These are phyloP conservation scores for Daldinia eschscholtzii DNA, from an alignment of 2,329 filamentous ascomycete species.

Conservation along the genomic window DNA sequence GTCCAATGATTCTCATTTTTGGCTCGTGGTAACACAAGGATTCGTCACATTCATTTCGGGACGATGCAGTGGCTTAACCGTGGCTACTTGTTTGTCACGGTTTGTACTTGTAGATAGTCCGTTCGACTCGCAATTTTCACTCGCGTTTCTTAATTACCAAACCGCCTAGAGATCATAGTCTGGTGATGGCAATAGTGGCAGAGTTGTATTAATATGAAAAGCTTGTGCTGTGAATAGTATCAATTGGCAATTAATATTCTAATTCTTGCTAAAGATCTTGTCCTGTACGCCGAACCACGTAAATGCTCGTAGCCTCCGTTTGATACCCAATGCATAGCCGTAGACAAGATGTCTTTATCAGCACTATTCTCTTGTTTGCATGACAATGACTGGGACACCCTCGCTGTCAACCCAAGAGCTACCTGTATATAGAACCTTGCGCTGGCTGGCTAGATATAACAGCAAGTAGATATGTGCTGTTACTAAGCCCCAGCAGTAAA, in stretches of 20 bases:
- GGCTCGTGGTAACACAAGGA: conserved; percentile 7
- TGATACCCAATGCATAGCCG: background rate
- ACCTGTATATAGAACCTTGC: conserved; percentile 69
- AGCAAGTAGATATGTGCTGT: conserved; percentile 80
- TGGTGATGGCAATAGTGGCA: conserved; percentile 13
- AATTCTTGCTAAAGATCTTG: conserved; percentile 1
- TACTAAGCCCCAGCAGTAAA: conserved; percentile 85
- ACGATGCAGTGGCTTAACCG: conserved; percentile 13
- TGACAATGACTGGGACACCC: conserved; percentile 64
- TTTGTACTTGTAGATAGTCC: conserved; percentile 29
- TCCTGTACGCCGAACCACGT: conserved; percentile 15
- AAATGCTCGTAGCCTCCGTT: conserved; percentile 10
- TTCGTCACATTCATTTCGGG: conserved; percentile 19
- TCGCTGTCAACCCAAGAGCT: conserved; percentile 76
- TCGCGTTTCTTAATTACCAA: conserved; percentile 12
- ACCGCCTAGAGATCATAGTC: conserved; percentile 4
- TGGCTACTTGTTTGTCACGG: conserved; percentile 15
- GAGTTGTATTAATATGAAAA: background rate
- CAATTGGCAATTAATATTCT: background rate
- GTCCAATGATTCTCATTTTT: conserved; percentile 23
- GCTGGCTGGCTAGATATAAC: conserved; percentile 77
- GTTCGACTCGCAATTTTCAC: conserved; percentile 12
- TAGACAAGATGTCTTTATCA: background rate
- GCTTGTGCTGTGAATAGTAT: conserved; percentile 4
- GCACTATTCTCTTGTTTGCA: conserved; percentile 51